phyloP scores from a whole-genome alignment of 2,329 filamentous ascomycete species.

The Myriangium duriaei region DNA sequence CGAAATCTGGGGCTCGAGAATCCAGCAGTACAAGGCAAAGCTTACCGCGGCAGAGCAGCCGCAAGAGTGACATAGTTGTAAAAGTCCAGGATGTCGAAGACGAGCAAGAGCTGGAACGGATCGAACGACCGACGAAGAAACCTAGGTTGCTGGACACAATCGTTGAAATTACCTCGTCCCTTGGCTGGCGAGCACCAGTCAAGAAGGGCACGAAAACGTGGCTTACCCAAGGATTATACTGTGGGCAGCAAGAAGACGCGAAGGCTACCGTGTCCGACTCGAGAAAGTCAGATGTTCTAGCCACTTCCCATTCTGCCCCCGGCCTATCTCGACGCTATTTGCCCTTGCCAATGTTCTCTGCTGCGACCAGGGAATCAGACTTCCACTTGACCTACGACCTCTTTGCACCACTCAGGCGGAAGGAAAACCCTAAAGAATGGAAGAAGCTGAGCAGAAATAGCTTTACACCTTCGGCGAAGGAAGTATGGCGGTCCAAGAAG shows the following conservation, averaged over 20 bases:
- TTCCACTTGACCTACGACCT: conserved; percentile 86
- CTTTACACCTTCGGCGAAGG: conserved; percentile 42
- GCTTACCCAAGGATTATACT: conserved; percentile 71
- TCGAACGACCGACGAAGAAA: conserved; percentile 8
- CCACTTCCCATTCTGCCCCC: conserved; percentile 64
- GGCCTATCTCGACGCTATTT: conserved; percentile 46
- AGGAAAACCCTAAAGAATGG: conserved; percentile 90
- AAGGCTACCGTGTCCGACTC: conserved; percentile 22
- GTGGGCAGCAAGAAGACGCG: conserved; percentile 54
- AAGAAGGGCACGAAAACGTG: conserved; percentile 55
- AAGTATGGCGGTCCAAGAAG: conserved; percentile 21
- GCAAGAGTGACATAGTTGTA: conserved; percentile 1
- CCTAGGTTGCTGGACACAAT: conserved; percentile 12
- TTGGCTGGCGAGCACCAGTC: conserved; percentile 1
- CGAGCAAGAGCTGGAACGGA: conserved; percentile 4
- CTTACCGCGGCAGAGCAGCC: conserved; percentile 6
- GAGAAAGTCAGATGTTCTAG: conserved; percentile 26
- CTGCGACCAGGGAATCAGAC: conserved; percentile 52
- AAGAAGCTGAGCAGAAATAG: conserved; percentile 85
- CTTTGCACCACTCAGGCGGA: conserved; percentile 68
- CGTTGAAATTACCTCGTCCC: conserved; percentile 8
- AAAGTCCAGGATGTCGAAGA: conserved; percentile 7
- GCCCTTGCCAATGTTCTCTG: conserved; percentile 24
- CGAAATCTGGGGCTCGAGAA: conserved; percentile 24
- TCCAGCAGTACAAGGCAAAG: conserved; percentile 9